Conservation (phyloP, 331 rosid genomes). For the Malus hybrid region DNA sequence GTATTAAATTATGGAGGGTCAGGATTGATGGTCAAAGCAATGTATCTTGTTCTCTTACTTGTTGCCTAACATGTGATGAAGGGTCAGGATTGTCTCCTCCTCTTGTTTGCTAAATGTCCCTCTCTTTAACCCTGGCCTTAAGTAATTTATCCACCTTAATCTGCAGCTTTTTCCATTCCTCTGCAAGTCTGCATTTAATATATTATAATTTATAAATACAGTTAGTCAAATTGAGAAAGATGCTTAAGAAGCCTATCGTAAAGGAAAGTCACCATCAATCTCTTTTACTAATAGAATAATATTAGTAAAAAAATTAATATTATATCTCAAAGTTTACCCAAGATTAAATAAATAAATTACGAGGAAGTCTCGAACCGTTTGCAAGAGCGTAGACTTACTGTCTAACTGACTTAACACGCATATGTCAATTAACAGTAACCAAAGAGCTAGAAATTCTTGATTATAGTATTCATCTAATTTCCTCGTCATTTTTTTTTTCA, state of each 20-base stretch:
- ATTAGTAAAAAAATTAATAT: no score
- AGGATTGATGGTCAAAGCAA: no score
- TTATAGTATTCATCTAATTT: neutral
- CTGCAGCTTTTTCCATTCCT: slow-evolving; percentile 98
- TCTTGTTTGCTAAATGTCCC: slow-evolving; percentile 73
- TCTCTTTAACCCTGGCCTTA: slow-evolving; percentile 86
- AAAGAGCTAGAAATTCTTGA: neutral
- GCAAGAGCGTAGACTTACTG: neutral
- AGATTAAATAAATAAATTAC: no score
- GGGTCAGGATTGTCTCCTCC: slow-evolving; percentile 64
- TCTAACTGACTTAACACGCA: neutral
- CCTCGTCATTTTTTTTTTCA: neutral
- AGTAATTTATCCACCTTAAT: slow-evolving; percentile 88
- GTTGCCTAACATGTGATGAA: slow-evolving; percentile 83
- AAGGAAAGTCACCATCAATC: no score
- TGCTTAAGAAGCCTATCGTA: neutral
- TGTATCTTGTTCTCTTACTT: slow-evolving; percentile 37
- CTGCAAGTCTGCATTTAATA: slow-evolving; percentile 47
- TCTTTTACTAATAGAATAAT: no score
- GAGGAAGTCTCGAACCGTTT: neutral
- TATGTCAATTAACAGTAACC: neutral
- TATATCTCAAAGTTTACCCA: neutral
- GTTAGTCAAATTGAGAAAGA: neutral
- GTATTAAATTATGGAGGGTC: no score
- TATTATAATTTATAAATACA: neutral